Evolutionary conservation across 208 protist genomes (phyloP).

Genomic region (Acanthamoeba castellanii): DNA sequence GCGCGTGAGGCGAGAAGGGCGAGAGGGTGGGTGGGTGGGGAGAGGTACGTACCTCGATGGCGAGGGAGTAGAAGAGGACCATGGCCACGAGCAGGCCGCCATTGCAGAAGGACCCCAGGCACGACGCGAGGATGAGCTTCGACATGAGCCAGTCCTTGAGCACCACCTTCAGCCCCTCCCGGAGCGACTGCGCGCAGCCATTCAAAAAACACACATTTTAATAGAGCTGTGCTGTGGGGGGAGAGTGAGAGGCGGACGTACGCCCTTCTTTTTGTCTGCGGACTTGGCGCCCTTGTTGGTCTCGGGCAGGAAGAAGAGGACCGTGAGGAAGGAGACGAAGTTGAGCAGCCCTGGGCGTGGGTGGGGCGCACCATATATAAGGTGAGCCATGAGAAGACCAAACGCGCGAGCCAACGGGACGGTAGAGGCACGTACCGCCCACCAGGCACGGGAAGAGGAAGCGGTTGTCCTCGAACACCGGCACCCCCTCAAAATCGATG

Average conservation of each 20-base stretch:
- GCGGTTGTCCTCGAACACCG: conserved; percentile 28
- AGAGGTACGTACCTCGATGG: background rate
- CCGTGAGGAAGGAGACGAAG: conserved; percentile 15
- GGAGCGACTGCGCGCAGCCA: background rate
- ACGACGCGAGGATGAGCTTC: conserved; percentile 21
- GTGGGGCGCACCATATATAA: background rate
- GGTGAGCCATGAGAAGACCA: background rate
- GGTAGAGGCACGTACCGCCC: background rate
- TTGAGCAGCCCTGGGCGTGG: background rate
- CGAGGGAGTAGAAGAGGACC: conserved; percentile 57
- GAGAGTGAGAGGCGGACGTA: background rate
- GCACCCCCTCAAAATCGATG: conserved; percentile 10
- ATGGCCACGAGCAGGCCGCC: conserved; percentile 40
- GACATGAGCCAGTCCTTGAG: conserved; percentile 36
- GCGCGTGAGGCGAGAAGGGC: background rate
- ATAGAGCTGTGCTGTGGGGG: background rate
- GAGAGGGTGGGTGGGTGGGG: too few relatives aligned
- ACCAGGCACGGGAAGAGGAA: conserved; percentile 44
- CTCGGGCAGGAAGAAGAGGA: conserved; percentile 48
- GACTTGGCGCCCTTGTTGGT: background rate
- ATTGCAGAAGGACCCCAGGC: conserved; percentile 51
- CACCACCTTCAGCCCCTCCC: conserved; percentile 10
- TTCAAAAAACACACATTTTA: background rate
- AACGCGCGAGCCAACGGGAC: background rate
- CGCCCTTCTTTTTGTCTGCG: background rate